Base-by-base conservation (phyloP, 805 yeast species). In the Suhomyces kilbournensis region DNA sequence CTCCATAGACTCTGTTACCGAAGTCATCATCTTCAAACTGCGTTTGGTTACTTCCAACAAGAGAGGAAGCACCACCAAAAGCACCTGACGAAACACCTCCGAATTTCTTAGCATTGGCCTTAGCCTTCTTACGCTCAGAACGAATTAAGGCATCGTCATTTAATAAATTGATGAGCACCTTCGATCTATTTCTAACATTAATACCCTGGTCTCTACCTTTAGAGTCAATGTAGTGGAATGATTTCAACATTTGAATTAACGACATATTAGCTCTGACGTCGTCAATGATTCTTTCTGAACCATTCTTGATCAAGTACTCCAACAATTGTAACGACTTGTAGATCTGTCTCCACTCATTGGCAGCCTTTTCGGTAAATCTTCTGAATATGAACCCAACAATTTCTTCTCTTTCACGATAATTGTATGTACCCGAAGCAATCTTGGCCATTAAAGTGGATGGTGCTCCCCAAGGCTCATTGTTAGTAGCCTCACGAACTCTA, bases 391-490 rank as follows among this genome's bases (percentile, higher is more conserved):
- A 85, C 3, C 88, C 84, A 50, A 86, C 75, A 52, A 88, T 82
- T 66, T 88, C 96, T 63, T 86, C 92, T 53, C 96, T 71, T 62
- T 88, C 94, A 56, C 90, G 74, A 63, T 84, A 83, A 73, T 89
- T 90, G 72, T 89, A 90, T 3, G 99, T 94, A 2, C 96, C 97
- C 35, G 91, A 88, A 3, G 98, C 94, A 60, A 94, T 94, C 66
- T 92, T 94, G 56, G 90, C 89, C 99, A 94, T 94, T 65, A 89
- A 74, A 2, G 96, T 81, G 1, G 93, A 81, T 3, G 96, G 83
- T 2, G 97, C 93, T 7, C 99, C 99, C 99, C 99, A 94, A 1
- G 99, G 99, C 71, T 94, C 99, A 68, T 94, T 94, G 70, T 94
- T 94, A 48, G 99, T 94, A 47, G 98, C 98, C 72, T 93, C 99